Evolutionary conservation across 768 basidiomycete species (phyloP), one percentile per base, ranked within the genome.

Genomic region (Rhizopogon roseolus): DNA sequence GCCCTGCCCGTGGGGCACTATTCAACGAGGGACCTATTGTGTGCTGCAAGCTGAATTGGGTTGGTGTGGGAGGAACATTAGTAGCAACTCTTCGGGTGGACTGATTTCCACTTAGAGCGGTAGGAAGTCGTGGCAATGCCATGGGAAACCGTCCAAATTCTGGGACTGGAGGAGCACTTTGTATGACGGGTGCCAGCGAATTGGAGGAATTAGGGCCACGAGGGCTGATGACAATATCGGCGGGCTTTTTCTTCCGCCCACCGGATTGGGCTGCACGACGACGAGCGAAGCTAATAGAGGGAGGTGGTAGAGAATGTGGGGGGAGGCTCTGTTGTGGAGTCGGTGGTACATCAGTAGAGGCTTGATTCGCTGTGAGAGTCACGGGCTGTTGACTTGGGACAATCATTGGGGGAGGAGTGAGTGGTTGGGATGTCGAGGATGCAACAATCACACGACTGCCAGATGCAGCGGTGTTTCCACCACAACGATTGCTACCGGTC

Each of bases 161-260:
- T 50, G 70, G 62, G 42, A 86, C 72, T 0, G 88, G 85, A 1
- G 88, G 88, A 0, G 88, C 88, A 59, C 87, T 89, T 66, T 90
- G 88, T 34, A 91, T 86, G 45, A 78, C 76, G 22, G 87, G 86
- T 52, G 79, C 79, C 39, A 85, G 70, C 53, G 80, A 80, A 54
- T 84, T 82, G 16, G 65, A 69, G 0, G 69, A 62, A 29, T 80
- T 76, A 5, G 73, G 64, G 56, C 84, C 85, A 50, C 85, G 75
- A 9, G 88, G 86, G 58, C 81, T 86, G 73, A 91, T 89, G 56
- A 89, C 62, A 56, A 90, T 86, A 62, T 90, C 88, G 2, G 88
- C 87, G 0, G 88, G 88, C 67, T 89, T 90, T 69, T 76, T 86
- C 65, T 79, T 82, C 43, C 74, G 76, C 1, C 64, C 70, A n/a